Conservation (phyloP, 1,139 yeast species). For the Casaregolazyma lundiana region DNA sequence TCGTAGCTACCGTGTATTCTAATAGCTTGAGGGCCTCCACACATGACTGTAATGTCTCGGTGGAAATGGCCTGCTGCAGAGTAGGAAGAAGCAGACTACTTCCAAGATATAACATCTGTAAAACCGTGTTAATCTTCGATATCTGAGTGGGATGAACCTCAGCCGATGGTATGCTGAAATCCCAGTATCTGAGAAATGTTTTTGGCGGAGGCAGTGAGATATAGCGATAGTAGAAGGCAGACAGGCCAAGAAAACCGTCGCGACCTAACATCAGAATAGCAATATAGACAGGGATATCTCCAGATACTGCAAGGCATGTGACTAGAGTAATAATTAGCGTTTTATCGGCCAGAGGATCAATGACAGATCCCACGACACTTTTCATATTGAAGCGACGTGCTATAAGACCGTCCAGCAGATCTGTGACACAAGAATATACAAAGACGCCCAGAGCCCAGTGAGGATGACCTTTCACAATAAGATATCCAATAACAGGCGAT, state of each 20-base stretch:
- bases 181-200: conserved; percentile 67
- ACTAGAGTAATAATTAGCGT: conserved; percentile 84
- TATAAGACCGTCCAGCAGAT: conserved; percentile 83
- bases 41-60: conserved; percentile 13
- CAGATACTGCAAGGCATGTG: conserved; percentile 62
- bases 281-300: conserved; percentile 54
- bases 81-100: conserved; percentile 66
- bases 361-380: conserved; percentile 80
- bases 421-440: conserved; percentile 83
- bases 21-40: conserved; percentile 30
- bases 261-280: conserved; percentile 80
- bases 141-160: conserved; percentile 86
- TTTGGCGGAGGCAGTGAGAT: conserved; percentile 71
- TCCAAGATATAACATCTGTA: conserved; percentile 90
- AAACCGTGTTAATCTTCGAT: conserved; percentile 82
- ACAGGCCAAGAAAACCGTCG: conserved; percentile 69
- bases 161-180: conserved; percentile 75
- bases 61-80: conserved; percentile 35
- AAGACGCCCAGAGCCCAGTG: conserved; percentile 66
- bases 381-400: conserved; percentile 76
- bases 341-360: conserved; percentile 96
- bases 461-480: conserved; percentile 58
- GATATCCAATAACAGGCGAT: conserved; percentile 82
- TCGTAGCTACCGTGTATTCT: conserved; percentile 63
- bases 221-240: conserved; percentile 71